These are phyloP conservation scores for Xylariaceae sp. DNA, from an alignment of 2,329 filamentous ascomycete genomes.

Conservation along the genomic window DNA sequence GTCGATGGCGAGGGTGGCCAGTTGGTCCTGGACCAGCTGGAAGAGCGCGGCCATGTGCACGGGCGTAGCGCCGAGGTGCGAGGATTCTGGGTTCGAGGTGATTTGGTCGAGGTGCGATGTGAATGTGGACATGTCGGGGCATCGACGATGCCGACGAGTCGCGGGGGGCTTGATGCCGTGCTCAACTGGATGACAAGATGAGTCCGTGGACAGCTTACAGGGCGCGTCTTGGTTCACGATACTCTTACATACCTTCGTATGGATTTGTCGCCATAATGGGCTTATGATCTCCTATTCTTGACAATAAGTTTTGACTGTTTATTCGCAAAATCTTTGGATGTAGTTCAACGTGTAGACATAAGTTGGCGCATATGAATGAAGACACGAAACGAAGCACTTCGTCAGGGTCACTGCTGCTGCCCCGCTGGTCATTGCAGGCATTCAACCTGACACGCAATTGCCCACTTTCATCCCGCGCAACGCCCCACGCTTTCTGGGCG, in stretches of 20 bases:
- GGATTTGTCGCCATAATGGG: constrained; percentile 31
- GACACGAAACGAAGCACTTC: neutral
- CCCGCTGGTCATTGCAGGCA: constrained; percentile 10
- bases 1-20: constrained; percentile 45
- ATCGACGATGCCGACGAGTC: constrained; percentile 39
- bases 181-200: constrained; percentile 45
- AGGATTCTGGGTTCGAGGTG: constrained; percentile 40
- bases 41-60: constrained; percentile 53
- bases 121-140: constrained; percentile 61
- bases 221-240: neutral
- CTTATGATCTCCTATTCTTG: neutral
- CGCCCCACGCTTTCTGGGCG: no score
- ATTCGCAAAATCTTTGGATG: neutral
- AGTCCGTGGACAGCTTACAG: neutral
- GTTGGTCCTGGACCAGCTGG: constrained; percentile 55
- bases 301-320: neutral
- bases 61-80: constrained; percentile 55
- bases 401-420: neutral
- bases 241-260: constrained; percentile 33
- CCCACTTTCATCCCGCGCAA: neutral
- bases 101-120: constrained; percentile 53
- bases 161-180: constrained; percentile 53
- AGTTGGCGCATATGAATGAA: neutral
- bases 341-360: neutral
- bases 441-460: constrained; percentile 7